Evolutionary conservation across 441 rosid species (phyloP).

Genomic region (Aleurites moluccanus): DNA sequence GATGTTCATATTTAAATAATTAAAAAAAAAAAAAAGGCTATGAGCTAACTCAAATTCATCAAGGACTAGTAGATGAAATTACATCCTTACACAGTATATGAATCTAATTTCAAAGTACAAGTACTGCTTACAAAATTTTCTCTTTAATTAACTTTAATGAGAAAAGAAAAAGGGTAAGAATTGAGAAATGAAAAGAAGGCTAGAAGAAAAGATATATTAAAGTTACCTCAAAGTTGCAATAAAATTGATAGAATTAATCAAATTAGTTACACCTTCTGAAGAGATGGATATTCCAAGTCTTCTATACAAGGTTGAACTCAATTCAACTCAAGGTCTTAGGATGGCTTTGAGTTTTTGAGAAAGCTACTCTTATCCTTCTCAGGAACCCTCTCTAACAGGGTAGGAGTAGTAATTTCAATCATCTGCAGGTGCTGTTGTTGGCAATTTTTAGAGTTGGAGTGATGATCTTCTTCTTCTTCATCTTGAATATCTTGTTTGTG

Average conservation of each 20-base stretch:
- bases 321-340: neutral
- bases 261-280: neutral
- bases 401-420: neutral
- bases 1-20: no score
- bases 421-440: constrained; percentile 4
- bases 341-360: constrained; percentile 16
- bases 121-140: neutral
- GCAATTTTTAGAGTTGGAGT: constrained; percentile 23
- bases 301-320: no score
- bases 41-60: neutral
- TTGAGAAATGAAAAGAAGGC: neutral
- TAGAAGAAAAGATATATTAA: neutral
- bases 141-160: neutral
- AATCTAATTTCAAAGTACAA: neutral
- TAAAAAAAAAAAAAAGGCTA: neutral
- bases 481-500: constrained; percentile 8
- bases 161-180: neutral
- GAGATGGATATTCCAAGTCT: neutral
- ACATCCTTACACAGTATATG: neutral
- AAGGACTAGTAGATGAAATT: neutral
- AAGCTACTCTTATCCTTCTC: constrained; percentile 47
- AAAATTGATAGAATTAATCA: neutral
- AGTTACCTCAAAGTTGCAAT: constrained; percentile 9
- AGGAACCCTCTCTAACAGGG: constrained; percentile 32
- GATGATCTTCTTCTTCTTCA: constrained; percentile 25